Evolutionary conservation across 2,329 filamentous ascomycete species (phyloP).

Genomic region (Penicillium oxalicum): DNA sequence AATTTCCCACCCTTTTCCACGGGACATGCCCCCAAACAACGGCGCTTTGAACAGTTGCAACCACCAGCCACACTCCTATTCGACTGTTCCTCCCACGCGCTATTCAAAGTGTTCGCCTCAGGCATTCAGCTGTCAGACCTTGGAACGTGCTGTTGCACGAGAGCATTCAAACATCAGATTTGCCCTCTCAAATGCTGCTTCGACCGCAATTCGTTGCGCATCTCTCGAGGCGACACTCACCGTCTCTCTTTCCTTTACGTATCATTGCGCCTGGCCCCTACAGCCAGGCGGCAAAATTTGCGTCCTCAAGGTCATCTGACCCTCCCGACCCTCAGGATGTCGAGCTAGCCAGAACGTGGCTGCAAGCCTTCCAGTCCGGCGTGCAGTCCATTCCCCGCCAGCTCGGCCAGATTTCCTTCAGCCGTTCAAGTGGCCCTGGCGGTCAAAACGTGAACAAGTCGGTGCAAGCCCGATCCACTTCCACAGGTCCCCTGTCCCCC

Average conservation of each 20-base stretch:
- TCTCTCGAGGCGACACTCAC: neutral
- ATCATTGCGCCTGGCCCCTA: neutral
- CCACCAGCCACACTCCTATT: too few species aligned
- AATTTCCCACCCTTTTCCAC: too few species aligned
- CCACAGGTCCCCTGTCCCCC: neutral
- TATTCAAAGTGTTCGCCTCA: too few species aligned
- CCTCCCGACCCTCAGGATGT: constrained; percentile 15
- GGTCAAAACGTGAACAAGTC: constrained; percentile 67
- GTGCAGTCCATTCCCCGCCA: constrained; percentile 49
- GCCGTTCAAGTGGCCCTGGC: constrained; percentile 58
- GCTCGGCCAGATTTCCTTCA: constrained; percentile 56
- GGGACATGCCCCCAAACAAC: too few species aligned
- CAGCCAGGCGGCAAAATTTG: constrained; percentile 17
- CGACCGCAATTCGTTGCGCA: neutral
- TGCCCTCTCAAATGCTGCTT: neutral
- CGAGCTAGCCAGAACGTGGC: constrained; percentile 51
- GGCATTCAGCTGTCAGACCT: too few species aligned
- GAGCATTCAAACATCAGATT: too few species aligned
- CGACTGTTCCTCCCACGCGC: too few species aligned
- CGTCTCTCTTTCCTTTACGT: neutral
- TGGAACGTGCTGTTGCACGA: too few species aligned
- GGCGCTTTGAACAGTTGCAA: too few species aligned
- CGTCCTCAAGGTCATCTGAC: constrained; percentile 21
- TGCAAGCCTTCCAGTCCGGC: constrained; percentile 45
- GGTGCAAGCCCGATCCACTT: constrained; percentile 19